Percentiles rank a stretch among this genome's conserved stretches.
Evolutionary conservation across 2,329 filamentous ascomycete species (phyloP).

Genomic region (Chlorencoelia australis): DNA sequence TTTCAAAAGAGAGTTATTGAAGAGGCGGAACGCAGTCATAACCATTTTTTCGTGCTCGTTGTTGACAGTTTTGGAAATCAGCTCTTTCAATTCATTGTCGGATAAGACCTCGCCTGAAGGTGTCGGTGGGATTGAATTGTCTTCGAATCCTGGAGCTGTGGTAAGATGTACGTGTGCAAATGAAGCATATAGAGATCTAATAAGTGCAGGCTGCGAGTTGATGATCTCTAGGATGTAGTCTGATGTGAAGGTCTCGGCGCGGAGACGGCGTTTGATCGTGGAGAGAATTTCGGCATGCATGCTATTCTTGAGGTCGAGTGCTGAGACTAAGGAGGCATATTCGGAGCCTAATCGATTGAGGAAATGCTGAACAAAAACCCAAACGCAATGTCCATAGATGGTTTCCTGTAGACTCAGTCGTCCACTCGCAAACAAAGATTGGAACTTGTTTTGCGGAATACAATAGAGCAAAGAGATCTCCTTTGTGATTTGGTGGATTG

Average conservation of each 20-base stretch:
- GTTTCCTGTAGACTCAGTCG: conserved; percentile 89
- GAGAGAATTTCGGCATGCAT: conserved; percentile 73
- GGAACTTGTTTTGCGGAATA: conserved; percentile 94
- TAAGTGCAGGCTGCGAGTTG: conserved; percentile 74
- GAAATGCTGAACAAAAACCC: conserved; percentile 98
- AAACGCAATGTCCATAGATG: conserved; percentile 93
- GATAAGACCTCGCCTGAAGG: conserved; percentile 60
- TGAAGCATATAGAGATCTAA: conserved; percentile 79
- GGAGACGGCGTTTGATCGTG: conserved; percentile 89
- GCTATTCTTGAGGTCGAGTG: conserved; percentile 73
- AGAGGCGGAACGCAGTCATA: conserved; percentile 91
- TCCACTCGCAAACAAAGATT: conserved; percentile 76
- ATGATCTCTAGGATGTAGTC: conserved; percentile 99
- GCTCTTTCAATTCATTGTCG: conserved; percentile 61
- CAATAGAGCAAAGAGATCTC: conserved; percentile 96
- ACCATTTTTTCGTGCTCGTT: conserved; percentile 98
- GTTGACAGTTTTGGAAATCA: conserved; percentile 67
- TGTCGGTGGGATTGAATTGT: conserved; percentile 44
- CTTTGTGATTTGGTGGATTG: conserved; percentile 98
- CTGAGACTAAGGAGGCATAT: conserved; percentile 75
- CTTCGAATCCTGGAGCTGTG: conserved; percentile 40
- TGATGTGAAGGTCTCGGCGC: conserved; percentile 93
- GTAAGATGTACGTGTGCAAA: conserved; percentile 80
- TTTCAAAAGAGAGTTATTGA: conserved; percentile 89
- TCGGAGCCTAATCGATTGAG: conserved; percentile 84